Base-by-base conservation (phyloP, 1,139 yeast species). In the Diutina siamensis region DNA sequence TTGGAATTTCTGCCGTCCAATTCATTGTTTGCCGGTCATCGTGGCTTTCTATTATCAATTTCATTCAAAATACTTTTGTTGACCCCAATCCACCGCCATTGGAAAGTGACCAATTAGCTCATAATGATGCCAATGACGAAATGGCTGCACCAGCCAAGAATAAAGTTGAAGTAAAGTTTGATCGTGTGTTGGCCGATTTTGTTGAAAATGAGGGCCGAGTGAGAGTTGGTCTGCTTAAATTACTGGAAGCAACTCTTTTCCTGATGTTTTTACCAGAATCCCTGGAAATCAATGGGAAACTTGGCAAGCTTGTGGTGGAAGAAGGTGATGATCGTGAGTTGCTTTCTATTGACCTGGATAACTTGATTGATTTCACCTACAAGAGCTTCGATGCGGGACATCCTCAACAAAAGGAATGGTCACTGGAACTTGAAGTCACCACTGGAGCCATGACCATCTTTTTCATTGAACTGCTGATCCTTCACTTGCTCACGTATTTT, bases 171-270 rank as follows among this genome's bases (percentile, higher is more conserved):
- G 71, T 92, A 18, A 74, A 74, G 44, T 67, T 92, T 57, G 87
- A 81, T 47, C 82, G 95, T 56, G 76, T 92, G 15, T 78, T 82
- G 21, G 59, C 87, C 49, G 78, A 85, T 3, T 66, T 94, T 44
- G 85, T 86, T 57, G 97, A 92, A 55, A 95, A 87, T 51, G 83
- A 92, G 2, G 70, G 81, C 41, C 82, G 84, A 52, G 61, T 94
- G 44, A 7, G 34, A 5, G 40, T 35, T 3, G 95, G 96, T 0
- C 87, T 96, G 0, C 59, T 89, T 49, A 74, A 77, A 46, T 66
- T 94, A 46, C 81, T 87, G 47, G 76, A 84, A 9, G 97, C 96
- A 2, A 73, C 75, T 45, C 73, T 88, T 44, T 65, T 71, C 15
- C 76, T 86, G 7, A 69, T 80, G 35, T 60, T 88, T 40, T 65